Base-by-base conservation (phyloP, 768 basidiomycete species). In the Cubamyces lactineus region DNA sequence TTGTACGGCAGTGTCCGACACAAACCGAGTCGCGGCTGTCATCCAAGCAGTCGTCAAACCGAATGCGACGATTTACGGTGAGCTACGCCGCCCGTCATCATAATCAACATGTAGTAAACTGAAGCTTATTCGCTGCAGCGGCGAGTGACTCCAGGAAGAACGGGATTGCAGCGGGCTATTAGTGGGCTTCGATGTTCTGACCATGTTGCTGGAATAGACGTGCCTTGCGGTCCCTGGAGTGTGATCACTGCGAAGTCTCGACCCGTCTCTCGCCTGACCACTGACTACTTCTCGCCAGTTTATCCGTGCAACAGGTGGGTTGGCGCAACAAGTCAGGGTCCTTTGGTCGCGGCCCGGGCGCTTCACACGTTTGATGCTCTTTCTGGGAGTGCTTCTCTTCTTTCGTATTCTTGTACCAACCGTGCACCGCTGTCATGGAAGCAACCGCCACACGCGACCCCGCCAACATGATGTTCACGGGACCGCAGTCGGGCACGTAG, bases 81-180 rank as follows among this genome's bases (percentile, higher is more conserved):
- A 17, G 53, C 43, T 34, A 3, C 23, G 42, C 26, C 26, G 45
- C 12, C 11, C 15, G n/a, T 51, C 34, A 24, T 48, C 16, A 26
- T 42, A 30, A 2, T 48, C 67, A 30, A 66, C 51, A 28, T 41
- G 39, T 34, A 34, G 34, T 34, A 23, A 8, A 19, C 53, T 41
- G 52, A 41, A 62, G 53, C 28, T 28, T 38, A 12, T 13, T 49
- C 38, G 11, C 42, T 38, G 17, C 66, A 91, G 94, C 92, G 63
- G 89, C 92, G 9, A 93, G 91, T 71, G 95, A 97, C 74, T 93
- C 91, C 19, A 83, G 94, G 71, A 96, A 96, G 79, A 91, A 94
- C 65, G 94, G 94, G n/a, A 82, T 94, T 43, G 91, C 95, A 5
- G 86, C 91, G 49, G 95, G 91, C 3, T 96, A 95, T 75, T 93